phyloP scores from a whole-genome alignment of 805 yeast species.

The Myxozyma kluyveri region DNA sequence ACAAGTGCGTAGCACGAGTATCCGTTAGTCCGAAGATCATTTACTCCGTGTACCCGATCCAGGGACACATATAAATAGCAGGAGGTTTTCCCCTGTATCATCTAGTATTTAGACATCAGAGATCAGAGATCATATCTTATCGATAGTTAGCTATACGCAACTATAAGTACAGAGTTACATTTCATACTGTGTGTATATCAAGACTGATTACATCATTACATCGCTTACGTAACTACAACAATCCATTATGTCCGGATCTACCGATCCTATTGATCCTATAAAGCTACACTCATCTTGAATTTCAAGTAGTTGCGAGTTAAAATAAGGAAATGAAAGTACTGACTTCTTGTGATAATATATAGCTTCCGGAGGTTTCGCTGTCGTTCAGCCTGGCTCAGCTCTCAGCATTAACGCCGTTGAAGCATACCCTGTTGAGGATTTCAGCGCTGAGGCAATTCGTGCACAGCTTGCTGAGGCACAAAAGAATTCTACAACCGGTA shows the following conservation, averaged over 20 bases:
- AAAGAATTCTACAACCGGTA: conserved; percentile 76
- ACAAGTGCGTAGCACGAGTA: too few relatives aligned
- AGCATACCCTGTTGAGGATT: conserved; percentile 80
- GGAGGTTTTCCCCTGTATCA: background rate
- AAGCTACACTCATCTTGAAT: conserved; percentile 61
- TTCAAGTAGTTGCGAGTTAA: too few relatives aligned
- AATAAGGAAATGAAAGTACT: background rate
- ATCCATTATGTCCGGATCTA: conserved; percentile 89
- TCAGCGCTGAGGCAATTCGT: conserved; percentile 53
- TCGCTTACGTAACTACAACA: conserved; percentile 93
- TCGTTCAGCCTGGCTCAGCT: conserved; percentile 91
- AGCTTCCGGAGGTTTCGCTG: conserved; percentile 94
- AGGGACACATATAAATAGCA: background rate
- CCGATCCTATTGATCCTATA: conserved; percentile 65
- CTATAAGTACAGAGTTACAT: conserved; percentile 98
- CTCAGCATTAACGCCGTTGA: conserved; percentile 90
- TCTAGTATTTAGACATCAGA: conserved; percentile 57
- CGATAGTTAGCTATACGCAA: too few relatives aligned
- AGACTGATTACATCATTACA: conserved; percentile 96
- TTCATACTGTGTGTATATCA: conserved; percentile 92
- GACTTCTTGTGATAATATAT: background rate
- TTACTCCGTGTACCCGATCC: too few relatives aligned
- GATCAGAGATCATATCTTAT: too few relatives aligned
- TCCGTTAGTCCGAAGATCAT: too few relatives aligned
- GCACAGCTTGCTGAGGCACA: conserved; percentile 86